phyloP scores from a whole-genome alignment of 2,329 filamentous ascomycete species.

The Claviceps sp. region DNA sequence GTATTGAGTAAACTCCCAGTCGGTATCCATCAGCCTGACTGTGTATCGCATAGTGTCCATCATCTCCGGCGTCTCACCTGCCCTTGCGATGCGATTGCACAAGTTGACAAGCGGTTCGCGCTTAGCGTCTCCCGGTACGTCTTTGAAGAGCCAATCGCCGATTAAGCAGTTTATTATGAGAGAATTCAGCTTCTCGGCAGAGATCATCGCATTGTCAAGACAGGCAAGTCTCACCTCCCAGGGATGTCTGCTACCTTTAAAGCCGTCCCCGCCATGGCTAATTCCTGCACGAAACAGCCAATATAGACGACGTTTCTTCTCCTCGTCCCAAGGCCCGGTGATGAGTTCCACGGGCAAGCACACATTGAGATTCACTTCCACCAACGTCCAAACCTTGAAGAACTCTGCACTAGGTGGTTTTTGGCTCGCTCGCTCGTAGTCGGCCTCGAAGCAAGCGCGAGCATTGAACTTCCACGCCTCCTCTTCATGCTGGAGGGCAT shows the following conservation, averaged over 20 bases:
- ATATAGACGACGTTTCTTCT: constrained; percentile 24
- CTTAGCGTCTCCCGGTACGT: constrained; percentile 17
- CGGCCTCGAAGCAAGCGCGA: constrained; percentile 21
- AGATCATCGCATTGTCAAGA: constrained; percentile 22
- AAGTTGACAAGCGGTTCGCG: constrained; percentile 14
- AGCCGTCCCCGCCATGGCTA: constrained; percentile 11
- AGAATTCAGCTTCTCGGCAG: constrained; percentile 14
- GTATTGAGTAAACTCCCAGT: constrained; percentile 6
- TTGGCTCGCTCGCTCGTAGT: constrained; percentile 15
- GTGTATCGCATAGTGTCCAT: no score
- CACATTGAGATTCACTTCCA: constrained; percentile 25
- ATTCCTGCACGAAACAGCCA: constrained; percentile 31
- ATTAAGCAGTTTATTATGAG: constrained; percentile 20
- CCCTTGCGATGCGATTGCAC: constrained; percentile 18
- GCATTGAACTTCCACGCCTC: no score
- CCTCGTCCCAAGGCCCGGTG: no score
- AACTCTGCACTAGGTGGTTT: no score
- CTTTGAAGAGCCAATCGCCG: constrained; percentile 13
- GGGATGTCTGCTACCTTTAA: constrained; percentile 4
- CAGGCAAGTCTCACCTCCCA: constrained; percentile 29
- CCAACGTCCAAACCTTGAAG: background rate
- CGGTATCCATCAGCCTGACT: no score
- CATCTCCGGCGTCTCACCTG: constrained; percentile 10
- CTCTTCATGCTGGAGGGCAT: no score
- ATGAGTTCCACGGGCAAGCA: constrained; percentile 23